Evolutionary conservation across 306 rosid species (phyloP), one percentile per base, ranked within the genome.

Genomic region (barrel medic (Medicago truncatula)): DNA sequence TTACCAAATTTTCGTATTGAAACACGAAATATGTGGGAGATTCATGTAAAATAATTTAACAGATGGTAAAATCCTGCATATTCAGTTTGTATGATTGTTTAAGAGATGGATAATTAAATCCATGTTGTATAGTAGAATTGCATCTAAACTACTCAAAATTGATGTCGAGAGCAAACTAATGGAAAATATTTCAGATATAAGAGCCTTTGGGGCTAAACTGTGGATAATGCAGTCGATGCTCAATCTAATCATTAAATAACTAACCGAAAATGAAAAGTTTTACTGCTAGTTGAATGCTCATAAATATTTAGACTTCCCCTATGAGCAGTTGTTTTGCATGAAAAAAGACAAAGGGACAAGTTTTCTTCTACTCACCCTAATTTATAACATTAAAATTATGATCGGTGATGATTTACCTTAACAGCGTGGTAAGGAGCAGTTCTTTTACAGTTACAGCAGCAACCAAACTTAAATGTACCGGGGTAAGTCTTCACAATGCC

Each of bases 401-500:
- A 13, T 34, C 38, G 5, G 7, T 73, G 82, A 77, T 64, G 9
- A 2, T 64, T 78, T 88, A 94, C 98, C 98, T 86, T 88, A 58
- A 94, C 75, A 49, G 97, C 97, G 80, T 71, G 87, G 83, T 81
- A 83, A 67, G 97, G 85, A 50, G 74, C 5, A 75, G 63, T 87
- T 76, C 75, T 86, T 80, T 85, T 90, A 81, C 88, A 78, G 78
- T 80, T 81, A 70, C 80, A 90, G 87, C 96, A 88, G 85, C 94
- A 86, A 31, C 87, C 87, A 17, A 58, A 31, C 52, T 78, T 86
- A 6, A 17, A 34, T 16, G 85, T 61, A 65, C 92, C 97, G 14
- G 97, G 89, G 81, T 88, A 91, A 43, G 91, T 90, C 88, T 91
- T 94, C 12, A 44, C 77, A 82, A 94, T 92, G 80, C 97, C 96